Evolutionary conservation across 768 basidiomycete genomes (phyloP), one percentile per base, ranked within the genome.

Genomic region (Lentinula guzmanii): DNA sequence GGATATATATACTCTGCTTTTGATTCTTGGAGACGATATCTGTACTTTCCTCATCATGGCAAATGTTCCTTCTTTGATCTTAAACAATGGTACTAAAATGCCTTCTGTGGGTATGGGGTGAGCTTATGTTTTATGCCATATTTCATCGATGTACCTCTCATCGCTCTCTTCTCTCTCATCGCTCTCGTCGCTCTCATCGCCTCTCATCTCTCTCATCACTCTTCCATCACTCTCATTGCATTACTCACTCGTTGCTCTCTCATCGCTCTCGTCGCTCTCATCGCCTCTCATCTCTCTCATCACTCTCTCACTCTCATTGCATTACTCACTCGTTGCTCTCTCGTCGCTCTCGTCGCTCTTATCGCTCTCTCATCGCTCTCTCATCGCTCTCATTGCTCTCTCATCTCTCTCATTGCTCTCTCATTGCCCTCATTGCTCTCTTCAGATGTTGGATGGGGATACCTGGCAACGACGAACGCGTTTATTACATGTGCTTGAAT

Each of bases 371-470:
- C 24, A 2, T 24, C 24, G 24, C 24, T 24, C 24, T 24, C 24
- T 24, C 24, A 2, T 24, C 24, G 24, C 24, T 24, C 24, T 24
- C 24, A 24, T 24, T 24, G 24, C 24, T 24, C 24, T 2, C 24
- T 2, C 24, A 24, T 24, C 24, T 0, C 24, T 24, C 24, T 24
- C 24, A 24, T 24, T 2, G 2, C 24, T 24, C 24, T 24, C 76
- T 28, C 5, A 52, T 10, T 15, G 9, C 21, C 21, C 15, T 37
- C 34, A 37, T 37, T 24, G 37, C 37, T 37, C 37, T 39, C 7
- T 39, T 13, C 13, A 70, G 70, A 8, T 77, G 76, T 60, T 78
- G 77, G 76, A 77, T 78, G 76, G 77, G 77, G 28, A 51, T 16
- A 1, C 62, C 64, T 37, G 74, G 73, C 13, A 71, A 68, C 13